Evolutionary conservation across 495 filamentous ascomycete genomes (phyloP), one percentile per base, ranked within the genome.

Genomic region (Aeminium ludgeri): DNA sequence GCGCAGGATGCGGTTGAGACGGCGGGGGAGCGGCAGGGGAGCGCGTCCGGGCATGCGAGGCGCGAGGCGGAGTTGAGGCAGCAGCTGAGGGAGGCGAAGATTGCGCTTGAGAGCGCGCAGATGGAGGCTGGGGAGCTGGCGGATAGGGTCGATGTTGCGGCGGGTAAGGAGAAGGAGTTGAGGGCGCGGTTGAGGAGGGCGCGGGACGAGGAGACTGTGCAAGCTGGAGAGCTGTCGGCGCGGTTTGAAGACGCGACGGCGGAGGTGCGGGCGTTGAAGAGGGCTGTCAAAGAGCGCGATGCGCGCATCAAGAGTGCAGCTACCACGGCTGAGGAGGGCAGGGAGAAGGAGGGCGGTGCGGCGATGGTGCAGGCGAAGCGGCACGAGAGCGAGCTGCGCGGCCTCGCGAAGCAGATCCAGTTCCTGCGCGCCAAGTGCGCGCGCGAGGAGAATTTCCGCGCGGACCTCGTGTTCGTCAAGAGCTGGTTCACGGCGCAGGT

Each of bases 391-490:
- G 91, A 96, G 61, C 67, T 94, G 23, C 70, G 74, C 35, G 86
- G 86, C 10, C 65, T 97, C 55, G 73, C 71, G 45, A 79, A 86
- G 60, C 85, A 94, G 58, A 87, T 95, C 50, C 67, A 85, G 47
- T 97, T 81, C 76, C 72, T 96, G 43, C 69, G 77, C 44, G 84
- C 82, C 3, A 71, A 76, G 37, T 76, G 78, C 56, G 67, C 72
- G 55, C 70, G 89, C 17, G 87, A 94, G 61, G 73, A 80, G 51
- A 73, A 69, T 39, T 77, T 96, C 61, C 67, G 89, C 34, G 67
- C 65, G 33, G 80, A 81, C 46, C 64, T 86, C 39, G 78, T 75
- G 18, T 92, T 69, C 65, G 80, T 80, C 58, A 81, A 97, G 73
- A 70, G 67, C 59, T 77, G 68, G 53, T 65, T 83, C 48, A 51